Conservation (phyloP, 192 early-diverging fungal genomes). For the Gigaspora rosea region DNA sequence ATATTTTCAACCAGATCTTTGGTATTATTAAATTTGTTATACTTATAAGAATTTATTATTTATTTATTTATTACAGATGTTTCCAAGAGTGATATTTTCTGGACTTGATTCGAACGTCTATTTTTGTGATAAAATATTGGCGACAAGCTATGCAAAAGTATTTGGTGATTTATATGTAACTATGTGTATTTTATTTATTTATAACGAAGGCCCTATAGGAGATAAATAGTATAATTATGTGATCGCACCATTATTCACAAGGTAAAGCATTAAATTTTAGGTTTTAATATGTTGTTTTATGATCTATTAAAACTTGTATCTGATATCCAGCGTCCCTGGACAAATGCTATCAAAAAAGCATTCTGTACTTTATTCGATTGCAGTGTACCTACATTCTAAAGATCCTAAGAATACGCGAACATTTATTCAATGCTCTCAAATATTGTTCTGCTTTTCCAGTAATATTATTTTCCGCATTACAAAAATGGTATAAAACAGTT, state of each 20-base stretch:
- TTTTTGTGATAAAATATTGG: constrained; percentile 82
- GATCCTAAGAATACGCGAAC: too few species aligned
- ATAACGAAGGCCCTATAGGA: constrained; percentile 26
- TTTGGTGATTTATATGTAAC: constrained; percentile 80
- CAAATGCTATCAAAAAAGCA: constrained; percentile 71
- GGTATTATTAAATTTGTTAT: background rate
- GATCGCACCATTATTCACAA: constrained; percentile 49
- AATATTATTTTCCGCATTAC: too few species aligned
- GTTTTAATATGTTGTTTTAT: background rate
- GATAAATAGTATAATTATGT: constrained; percentile 47
- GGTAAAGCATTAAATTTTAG: constrained; percentile 45
- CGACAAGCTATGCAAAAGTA: constrained; percentile 90
- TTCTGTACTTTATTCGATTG: too few species aligned
- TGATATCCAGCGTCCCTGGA: constrained; percentile 44
- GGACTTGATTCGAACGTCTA: constrained; percentile 55
- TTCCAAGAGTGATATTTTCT: constrained; percentile 53
- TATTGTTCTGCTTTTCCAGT: too few species aligned
- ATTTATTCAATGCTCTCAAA: too few species aligned
- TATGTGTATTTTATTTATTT: constrained; percentile 61
- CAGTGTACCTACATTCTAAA: too few species aligned
- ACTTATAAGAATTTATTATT: background rate
- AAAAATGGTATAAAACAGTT: too few species aligned
- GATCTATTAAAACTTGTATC: background rate
- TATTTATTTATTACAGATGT: constrained; percentile 48
- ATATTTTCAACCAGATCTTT: background rate